Evolutionary conservation across 2,329 filamentous ascomycete genomes (phyloP).

Genomic region (Cladophialophora immunda): DNA sequence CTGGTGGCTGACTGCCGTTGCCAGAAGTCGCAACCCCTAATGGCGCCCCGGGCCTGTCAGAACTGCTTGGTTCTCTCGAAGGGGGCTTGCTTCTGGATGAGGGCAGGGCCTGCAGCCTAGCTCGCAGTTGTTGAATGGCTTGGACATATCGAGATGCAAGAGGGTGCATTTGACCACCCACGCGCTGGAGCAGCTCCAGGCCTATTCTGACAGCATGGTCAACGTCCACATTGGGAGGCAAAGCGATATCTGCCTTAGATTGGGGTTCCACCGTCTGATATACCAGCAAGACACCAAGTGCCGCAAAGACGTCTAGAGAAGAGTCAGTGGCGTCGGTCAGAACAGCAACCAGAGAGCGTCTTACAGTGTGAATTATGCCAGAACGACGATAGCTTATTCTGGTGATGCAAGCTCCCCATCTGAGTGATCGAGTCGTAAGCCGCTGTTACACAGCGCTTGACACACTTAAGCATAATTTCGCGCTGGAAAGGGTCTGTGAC

Average conservation of each 20-base stretch:
- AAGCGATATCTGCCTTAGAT: conserved; percentile 3
- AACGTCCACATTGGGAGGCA: conserved; percentile 11
- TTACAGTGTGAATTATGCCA: conserved; percentile 19
- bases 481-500: conserved; percentile 12
- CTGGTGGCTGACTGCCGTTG: not conserved
- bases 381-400: conserved; percentile 15
- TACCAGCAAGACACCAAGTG: conserved; percentile 12
- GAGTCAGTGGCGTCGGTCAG: not conserved
- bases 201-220: conserved; percentile 12
- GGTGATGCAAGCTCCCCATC: conserved; percentile 11
- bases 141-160: conserved; percentile 18
- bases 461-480: conserved; percentile 15
- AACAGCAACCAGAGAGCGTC: not conserved
- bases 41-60: not conserved
- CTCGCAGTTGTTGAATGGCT: conserved; percentile 14
- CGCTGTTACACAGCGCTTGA: conserved; percentile 13
- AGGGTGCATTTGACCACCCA: conserved; percentile 16
- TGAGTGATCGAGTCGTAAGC: conserved; percentile 19
- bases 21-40: not conserved
- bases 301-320: conserved; percentile 11
- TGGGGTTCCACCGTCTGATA: conserved; percentile 10
- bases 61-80: not conserved
- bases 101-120: conserved; percentile 4
- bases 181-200: conserved; percentile 9
- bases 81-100: not conserved